A percentile compares a stretch with the other conserved stretches of the same genome.
phyloP scores from a whole-genome alignment of 805 yeast species.

The Ogataea dorogensis region DNA sequence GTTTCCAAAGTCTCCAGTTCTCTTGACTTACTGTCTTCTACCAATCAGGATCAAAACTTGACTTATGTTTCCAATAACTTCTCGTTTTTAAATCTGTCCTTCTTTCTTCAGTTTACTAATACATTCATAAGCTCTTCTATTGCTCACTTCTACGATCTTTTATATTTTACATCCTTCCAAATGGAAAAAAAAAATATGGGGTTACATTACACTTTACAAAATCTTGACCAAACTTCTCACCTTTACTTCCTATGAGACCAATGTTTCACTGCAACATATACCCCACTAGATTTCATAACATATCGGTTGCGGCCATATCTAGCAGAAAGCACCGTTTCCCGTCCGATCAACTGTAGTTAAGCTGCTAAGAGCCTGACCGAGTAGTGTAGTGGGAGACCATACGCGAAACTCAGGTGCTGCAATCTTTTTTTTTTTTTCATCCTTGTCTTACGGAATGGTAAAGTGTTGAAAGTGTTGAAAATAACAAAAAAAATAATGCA shows the following conservation, averaged over 20 bases:
- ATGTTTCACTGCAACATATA: constrained; percentile 8
- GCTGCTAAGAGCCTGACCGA: constrained; percentile 41
- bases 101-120: no score
- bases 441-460: no score
- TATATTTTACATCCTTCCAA: no score
- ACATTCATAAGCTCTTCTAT: neutral
- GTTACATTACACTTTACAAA: neutral
- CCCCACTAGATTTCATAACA: constrained; percentile 11
- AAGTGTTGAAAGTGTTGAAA: no score
- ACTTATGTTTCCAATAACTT: neutral
- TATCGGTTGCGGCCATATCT: constrained; percentile 57
- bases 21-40: no score
- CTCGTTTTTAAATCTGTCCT: neutral
- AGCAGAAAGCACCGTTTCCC: constrained; percentile 61
- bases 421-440: constrained; percentile 27
- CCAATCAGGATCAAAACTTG: no score
- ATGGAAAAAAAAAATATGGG: neutral
- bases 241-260: neutral
- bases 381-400: constrained; percentile 60
- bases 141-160: neutral
- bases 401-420: constrained; percentile 55
- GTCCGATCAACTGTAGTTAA: constrained; percentile 60
- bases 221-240: neutral
- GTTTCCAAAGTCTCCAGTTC: no score
- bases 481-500: constrained; percentile 22